Evolutionary conservation across 2,329 filamentous ascomycete genomes (phyloP), one percentile per base, ranked within the genome.

Genomic region (Fusarium lyarnte): DNA sequence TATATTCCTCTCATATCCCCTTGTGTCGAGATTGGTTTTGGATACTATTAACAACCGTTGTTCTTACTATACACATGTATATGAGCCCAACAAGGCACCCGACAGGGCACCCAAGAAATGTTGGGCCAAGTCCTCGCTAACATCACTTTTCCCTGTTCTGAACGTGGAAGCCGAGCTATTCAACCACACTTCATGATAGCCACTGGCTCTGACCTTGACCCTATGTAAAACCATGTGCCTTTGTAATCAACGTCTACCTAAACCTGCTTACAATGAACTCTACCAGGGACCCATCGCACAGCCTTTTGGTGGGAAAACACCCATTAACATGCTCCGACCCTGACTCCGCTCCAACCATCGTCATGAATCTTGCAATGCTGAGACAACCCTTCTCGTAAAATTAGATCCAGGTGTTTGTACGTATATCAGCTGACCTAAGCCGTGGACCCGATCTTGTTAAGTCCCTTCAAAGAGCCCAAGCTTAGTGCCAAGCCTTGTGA

Each of bases 401-500:
- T 67, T 51, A 42, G 69, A 62, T 69, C 60, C 47, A 67, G 63
- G 53, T 54, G 60, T 63, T 53, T 58, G 43, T 65, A 60, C 42
- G 36, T 63, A 31, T 63, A 66, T 58, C 65, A 58, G 31, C 45
- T 58, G 52, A 52, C 52, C 63, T 77, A 81, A 36, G 79, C 74
- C 41, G 78, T 77, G 31, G 81, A 82, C 64, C 88, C 89, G 76
- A 92, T 91, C 84, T 95, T 96, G 85, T 95, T 97, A 70, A 99
- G 85, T 4, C 96, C 96, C 85, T 98, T 99, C 78, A 99, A 86
- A 54, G 94, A 97, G 36, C 96, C 96, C 73, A 99, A 86, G 84
- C 95, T 98, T 76, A 99, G 86, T 16, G 96, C 96, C 79, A 99
- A 86, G 53, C 96, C 96, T 85, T 99, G 96, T 41, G 94, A 97